Evolutionary conservation across 805 yeast genomes (phyloP), one percentile per base, ranked within the genome.

Genomic region (Nakazawaea ambrosiae): DNA sequence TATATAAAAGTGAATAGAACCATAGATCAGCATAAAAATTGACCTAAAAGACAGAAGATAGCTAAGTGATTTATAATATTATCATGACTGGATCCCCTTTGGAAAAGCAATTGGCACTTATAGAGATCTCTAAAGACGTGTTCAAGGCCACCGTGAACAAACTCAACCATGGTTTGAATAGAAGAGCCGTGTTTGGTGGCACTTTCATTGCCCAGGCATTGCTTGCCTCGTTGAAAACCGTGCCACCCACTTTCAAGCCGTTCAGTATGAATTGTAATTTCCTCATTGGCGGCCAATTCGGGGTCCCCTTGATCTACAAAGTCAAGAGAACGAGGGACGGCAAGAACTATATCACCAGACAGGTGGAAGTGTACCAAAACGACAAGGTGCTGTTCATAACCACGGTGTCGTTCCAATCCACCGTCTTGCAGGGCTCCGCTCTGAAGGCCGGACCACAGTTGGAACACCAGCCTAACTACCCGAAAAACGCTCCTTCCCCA

Each of bases 251-350:
- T 75, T 72, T 70, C 55, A 60, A 59, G 20, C 87, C 88, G 1
- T 66, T 71, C 24, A 71, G 85, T 9, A 57, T 78, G 39, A 88
- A 81, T 50, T 67, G 78, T 14, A 77, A 73, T 51, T 81, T 81
- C 48, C 51, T 81, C 6, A 55, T 60, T 12, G 73, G 80, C 1
- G 87, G 83, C 0, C 57, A 65, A 28, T 63, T 70, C 0, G 47
- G 48, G 1, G 43, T 57, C 1, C 70, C 72, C 14, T 68, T 78
- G 46, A 57, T 57, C 7, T 83, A 78, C 53, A 59, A 66, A 25
- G 88, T 83, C 5, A 57, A 54, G 15, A 63, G 62, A 30, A 50
- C 79, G 18, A 63, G 75, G 36, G 71, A 72, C 29, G 81, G 79
- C 7, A 70, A 65, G 30, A 68, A 68, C 37, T 71, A 68, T 38